Evolutionary conservation across 106 monocot genomes (phyloP), one percentile per base, ranked within the genome.

Genomic region (Acorus gramineus): DNA sequence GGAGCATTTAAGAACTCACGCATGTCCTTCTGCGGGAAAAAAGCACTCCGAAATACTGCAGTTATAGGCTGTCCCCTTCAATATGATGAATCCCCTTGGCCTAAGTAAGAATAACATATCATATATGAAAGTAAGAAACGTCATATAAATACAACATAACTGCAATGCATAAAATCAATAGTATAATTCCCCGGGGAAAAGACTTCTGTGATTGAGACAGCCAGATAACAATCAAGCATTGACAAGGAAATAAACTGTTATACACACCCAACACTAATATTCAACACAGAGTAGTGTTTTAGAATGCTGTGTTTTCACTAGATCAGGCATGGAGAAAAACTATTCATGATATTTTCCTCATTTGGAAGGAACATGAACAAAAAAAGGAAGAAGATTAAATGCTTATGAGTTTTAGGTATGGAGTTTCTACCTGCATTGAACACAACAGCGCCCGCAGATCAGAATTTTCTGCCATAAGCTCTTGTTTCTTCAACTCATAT

Each of bases 401-500:
- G 52, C 52, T 7, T 9, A 52, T 52, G 9, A 9, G 9, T 5
- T 52, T 7, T 52, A 7, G 2, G 5, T 9, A 9, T 52, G 9
- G 9, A 5, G 0, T 7, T 52, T 7, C 52, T 66, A 98, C 98
- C 98, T 98, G 92, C 85, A 86, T 85, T 44, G 98, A 92, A 50
- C 88, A 83, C 53, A 98, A 77, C 63, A 84, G 80, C 50, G 91
- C 88, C 43, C 87, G 68, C 65, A 98, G 72, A 66, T 98, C 98
- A 65, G 85, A 62, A 65, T 98, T 98, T 77, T 98, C 98, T 69
- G 85, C 78, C 83, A 98, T 89, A n/a, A 98, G 75, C 69, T 98
- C 98, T 77, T 83, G 88, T 57, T 81, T 85, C 82, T 98, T 98
- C 14, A 81, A 69, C 69, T 98, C 98, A 72, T 98, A 98, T 63